phyloP scores from a whole-genome alignment of 306 rosid genomes.

The Prinsepia uniflora region DNA sequence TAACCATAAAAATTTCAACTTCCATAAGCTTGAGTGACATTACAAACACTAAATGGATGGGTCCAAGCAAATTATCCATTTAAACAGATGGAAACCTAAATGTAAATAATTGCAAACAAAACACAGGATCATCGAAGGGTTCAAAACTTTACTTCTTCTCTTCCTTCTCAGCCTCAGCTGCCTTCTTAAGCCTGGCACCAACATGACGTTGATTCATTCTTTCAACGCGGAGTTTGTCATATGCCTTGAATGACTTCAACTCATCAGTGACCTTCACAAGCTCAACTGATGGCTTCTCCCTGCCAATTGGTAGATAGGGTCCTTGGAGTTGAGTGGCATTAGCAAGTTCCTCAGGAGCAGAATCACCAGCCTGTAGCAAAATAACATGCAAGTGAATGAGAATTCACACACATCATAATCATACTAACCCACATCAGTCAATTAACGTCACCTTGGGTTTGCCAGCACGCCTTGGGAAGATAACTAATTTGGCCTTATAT shows the following conservation, averaged over 20 bases:
- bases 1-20: not conserved
- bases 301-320: slow-evolving; percentile 37
- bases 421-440: not conserved
- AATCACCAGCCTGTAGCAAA: slow-evolving; percentile 52
- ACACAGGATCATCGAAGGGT: not conserved
- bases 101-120: not conserved
- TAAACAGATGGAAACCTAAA: not conserved
- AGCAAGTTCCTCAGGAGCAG: slow-evolving; percentile 53
- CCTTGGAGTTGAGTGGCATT: slow-evolving; percentile 60
- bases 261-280: slow-evolving; percentile 47
- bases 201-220: slow-evolving; percentile 37
- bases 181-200: slow-evolving; percentile 51
- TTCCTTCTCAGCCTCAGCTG: slow-evolving; percentile 65
- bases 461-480: slow-evolving; percentile 56
- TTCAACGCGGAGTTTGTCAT: slow-evolving; percentile 50
- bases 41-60: not conserved
- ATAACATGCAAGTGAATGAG: not conserved
- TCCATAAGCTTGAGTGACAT: not conserved
- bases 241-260: slow-evolving; percentile 52
- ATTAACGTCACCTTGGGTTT: slow-evolving; percentile 39
- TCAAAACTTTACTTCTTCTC: slow-evolving; percentile 40
- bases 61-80: not conserved
- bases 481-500: slow-evolving; percentile 53
- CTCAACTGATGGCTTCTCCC: slow-evolving; percentile 45
- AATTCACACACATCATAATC: not conserved